Base-by-base conservation (phyloP, 1,139 yeast species). In the Hyphopichia khmerensis region DNA sequence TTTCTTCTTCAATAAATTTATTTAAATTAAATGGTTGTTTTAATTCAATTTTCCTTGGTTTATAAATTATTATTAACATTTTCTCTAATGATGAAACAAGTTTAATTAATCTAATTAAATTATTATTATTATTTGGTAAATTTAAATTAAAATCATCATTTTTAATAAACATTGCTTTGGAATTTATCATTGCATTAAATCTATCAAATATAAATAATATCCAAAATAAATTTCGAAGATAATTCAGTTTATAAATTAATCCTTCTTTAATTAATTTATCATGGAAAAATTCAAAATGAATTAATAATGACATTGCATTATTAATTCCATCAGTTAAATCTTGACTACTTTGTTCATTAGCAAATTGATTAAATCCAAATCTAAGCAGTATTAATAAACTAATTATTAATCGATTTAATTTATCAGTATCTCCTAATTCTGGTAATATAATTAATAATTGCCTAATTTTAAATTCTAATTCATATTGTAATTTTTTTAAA, bases 401-500 rank as follows among this genome's bases (percentile, higher is more conserved):
- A 2, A 65, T 62, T 2, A 61, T 53, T 37, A 67, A 46, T 27
- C 67, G 43, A 2, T 59, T 48, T 14, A 66, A 52, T 45, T 64
- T 65, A 41, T 69, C 72, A 32, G 61, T 59, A 43, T 68, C 72
- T 3, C 74, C 75, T 24, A 70, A 48, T 43, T 68, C 70, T 1
- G 69, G 67, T 33, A 57, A 43, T 2, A 57, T 41, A 15, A 52
- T 39, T 9, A 56, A 33, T 9, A 67, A 41, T 44, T 66, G 72
- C 17, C 72, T 48, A 9, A 64, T 59, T 45, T 67, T 68, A 43
- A 54, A 53, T 36, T 67, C 71, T 18, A 53, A 47, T 18, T 55
- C 49, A 3, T 18, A 8, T 13, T 44, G 44, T 8, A 47, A 35
- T 43, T 50, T 58, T 23, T 42, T 41, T 3, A 41, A n/a, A 29